These are phyloP conservation scores for Xylogone sp. DNA, from an alignment of 2,329 filamentous ascomycete genomes.

Conservation along the genomic window DNA sequence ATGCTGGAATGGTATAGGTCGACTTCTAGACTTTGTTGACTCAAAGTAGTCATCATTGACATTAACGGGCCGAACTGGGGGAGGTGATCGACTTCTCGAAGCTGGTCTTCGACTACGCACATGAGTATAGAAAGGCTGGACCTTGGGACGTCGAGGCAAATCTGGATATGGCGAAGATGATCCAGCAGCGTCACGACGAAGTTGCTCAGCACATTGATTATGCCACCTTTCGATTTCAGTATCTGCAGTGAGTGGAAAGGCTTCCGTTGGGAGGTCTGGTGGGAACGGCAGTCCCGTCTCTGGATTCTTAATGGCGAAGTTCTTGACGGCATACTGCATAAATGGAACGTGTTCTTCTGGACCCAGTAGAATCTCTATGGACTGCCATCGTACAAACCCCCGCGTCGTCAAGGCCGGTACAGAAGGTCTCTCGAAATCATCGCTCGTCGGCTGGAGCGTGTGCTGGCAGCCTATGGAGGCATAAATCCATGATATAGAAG, in stretches of 20 bases:
- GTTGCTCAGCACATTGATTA: conserved; percentile 65
- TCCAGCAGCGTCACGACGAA: conserved; percentile 46
- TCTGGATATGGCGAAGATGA: conserved; percentile 18
- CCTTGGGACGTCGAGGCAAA: conserved; percentile 23
- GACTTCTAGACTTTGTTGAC: conserved; percentile 6
- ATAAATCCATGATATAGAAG: conserved; percentile 87
- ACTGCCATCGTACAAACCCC: conserved; percentile 93
- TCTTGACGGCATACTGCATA: conserved; percentile 72
- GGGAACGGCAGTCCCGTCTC: conserved; percentile 69
- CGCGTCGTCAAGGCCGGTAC: conserved; percentile 78
- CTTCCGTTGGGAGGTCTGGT: conserved; percentile 50
- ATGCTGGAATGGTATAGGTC: conserved; percentile 17
- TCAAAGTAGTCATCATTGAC: conserved; percentile 14
- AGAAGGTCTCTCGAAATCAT: conserved; percentile 69
- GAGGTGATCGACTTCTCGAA: not conserved
- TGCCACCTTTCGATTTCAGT: conserved; percentile 85
- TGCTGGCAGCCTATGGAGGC: conserved; percentile 88
- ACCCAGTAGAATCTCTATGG: conserved; percentile 80
- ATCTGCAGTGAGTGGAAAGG: conserved; percentile 71
- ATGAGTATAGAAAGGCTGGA: conserved; percentile 21
- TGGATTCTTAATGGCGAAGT: conserved; percentile 74
- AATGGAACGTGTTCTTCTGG: conserved; percentile 86
- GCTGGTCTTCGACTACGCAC: conserved; percentile 17
- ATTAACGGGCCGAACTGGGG: not conserved
- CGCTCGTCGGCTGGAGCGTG: conserved; percentile 65